These are phyloP conservation scores for Dalbergia cultrata DNA, from an alignment of 306 rosid species.

Conservation along the genomic window DNA sequence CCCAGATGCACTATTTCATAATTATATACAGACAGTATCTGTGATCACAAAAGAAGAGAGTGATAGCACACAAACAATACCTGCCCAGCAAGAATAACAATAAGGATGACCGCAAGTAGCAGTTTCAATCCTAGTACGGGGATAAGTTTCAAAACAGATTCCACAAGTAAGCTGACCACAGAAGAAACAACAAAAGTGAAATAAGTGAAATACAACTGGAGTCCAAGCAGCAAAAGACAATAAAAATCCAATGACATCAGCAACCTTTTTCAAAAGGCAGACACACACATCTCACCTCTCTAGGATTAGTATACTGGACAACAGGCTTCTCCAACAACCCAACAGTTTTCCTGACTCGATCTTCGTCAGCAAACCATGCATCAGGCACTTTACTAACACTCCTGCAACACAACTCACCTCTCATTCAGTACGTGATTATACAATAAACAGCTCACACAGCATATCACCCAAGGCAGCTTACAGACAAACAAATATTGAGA, in stretches of 20 bases:
- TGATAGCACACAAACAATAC: slow-evolving; percentile 40
- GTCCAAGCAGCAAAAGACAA: slow-evolving; percentile 11
- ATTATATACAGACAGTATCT: slow-evolving; percentile 1
- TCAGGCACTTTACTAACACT: slow-evolving; percentile 73
- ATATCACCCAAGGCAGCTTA: slow-evolving; percentile 30
- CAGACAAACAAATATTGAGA: neutral
- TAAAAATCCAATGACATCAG: slow-evolving; percentile 2
- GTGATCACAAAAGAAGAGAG: slow-evolving; percentile 13
- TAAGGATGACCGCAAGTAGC: slow-evolving; percentile 79
- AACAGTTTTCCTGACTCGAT: slow-evolving; percentile 60
- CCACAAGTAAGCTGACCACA: slow-evolving; percentile 68
- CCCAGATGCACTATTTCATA: neutral
- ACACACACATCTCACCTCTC: slow-evolving; percentile 53
- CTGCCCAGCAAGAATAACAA: slow-evolving; percentile 75
- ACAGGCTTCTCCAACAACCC: slow-evolving; percentile 71
- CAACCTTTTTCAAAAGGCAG: slow-evolving; percentile 22
- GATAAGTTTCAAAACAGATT: slow-evolving; percentile 72
- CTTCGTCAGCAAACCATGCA: slow-evolving; percentile 85
- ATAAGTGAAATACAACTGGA: slow-evolving; percentile 12
- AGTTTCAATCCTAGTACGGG: slow-evolving; percentile 50
- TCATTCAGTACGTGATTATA: slow-evolving; percentile 23
- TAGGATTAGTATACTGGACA: slow-evolving; percentile 45
- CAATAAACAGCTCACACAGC: slow-evolving; percentile 18
- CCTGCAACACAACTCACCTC: slow-evolving; percentile 52
- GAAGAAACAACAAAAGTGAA: neutral